These are phyloP conservation scores for Aureobasidium sp. DNA, from an alignment of 2,329 filamentous ascomycete genomes.

Conservation along the genomic window DNA sequence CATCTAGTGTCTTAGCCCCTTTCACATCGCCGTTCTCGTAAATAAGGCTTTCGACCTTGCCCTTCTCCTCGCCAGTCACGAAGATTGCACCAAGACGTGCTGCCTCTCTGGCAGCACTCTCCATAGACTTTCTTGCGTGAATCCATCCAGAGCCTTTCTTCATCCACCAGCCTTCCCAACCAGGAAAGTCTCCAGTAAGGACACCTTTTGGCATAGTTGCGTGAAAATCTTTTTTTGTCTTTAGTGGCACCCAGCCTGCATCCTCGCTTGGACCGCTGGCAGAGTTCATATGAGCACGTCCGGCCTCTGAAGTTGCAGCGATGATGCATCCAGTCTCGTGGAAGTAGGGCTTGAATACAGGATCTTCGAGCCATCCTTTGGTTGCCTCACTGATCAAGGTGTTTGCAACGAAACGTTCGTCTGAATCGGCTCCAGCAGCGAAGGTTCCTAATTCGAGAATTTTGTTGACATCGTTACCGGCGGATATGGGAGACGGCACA, in stretches of 20 bases:
- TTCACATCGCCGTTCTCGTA: slow-evolving; percentile 30
- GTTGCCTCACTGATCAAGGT: slow-evolving; percentile 30
- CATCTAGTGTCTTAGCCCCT: slow-evolving; percentile 40
- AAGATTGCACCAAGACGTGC: slow-evolving; percentile 41
- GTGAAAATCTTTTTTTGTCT: slow-evolving; percentile 41
- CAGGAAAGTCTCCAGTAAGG: slow-evolving; percentile 43
- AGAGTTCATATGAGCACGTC: slow-evolving; percentile 15
- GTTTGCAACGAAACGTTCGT: slow-evolving; percentile 30
- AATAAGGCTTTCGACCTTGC: slow-evolving; percentile 35
- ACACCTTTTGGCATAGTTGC: slow-evolving; percentile 47
- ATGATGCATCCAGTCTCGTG: slow-evolving; percentile 43
- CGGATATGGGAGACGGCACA: slow-evolving; percentile 41
- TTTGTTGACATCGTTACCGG: slow-evolving; percentile 46
- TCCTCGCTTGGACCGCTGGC: neutral
- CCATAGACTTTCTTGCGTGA: slow-evolving; percentile 45
- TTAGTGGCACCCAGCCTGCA: slow-evolving; percentile 26
- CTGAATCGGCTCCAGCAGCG: slow-evolving; percentile 21
- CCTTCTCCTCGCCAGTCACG: slow-evolving; percentile 34
- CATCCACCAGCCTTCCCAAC: slow-evolving; percentile 46
- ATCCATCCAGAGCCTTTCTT: slow-evolving; percentile 46
- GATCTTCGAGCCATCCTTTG: slow-evolving; percentile 37
- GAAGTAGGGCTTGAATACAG: slow-evolving; percentile 38
- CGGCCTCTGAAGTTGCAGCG: slow-evolving; percentile 37
- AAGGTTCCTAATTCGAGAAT: slow-evolving; percentile 34
- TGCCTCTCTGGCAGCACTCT: slow-evolving; percentile 40